Evolutionary conservation across 495 filamentous ascomycete genomes (phyloP).

Genomic region (Niebla homalea): DNA sequence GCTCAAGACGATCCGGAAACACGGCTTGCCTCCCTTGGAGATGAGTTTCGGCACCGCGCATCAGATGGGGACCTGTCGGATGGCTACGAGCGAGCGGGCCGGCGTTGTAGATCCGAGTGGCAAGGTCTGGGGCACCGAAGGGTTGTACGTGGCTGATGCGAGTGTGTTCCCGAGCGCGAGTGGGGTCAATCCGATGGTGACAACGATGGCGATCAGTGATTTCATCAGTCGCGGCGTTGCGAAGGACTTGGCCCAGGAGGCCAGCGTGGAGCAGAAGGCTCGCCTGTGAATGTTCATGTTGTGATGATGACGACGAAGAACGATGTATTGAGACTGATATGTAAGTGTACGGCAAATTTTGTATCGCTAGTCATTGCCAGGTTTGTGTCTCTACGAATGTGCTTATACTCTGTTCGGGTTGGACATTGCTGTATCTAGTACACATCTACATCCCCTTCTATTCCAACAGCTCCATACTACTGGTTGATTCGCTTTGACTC

Average conservation of each 20-base stretch:
- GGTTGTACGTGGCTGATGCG: conserved; percentile 70
- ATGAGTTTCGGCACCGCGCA: conserved; percentile 53
- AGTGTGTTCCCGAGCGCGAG: conserved; percentile 82
- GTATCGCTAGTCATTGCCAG: no score
- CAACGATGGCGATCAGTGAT: conserved; percentile 71
- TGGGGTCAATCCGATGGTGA: conserved; percentile 91
- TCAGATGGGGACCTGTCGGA: conserved; percentile 85
- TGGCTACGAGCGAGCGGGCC: conserved; percentile 43
- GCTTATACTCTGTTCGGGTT: no score
- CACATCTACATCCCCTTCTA: no score
- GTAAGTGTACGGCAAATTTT: no score
- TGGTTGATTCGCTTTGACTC: no score
- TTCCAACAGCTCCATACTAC: no score
- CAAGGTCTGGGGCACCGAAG: conserved; percentile 61
- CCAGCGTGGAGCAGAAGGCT: background rate
- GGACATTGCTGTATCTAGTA: no score
- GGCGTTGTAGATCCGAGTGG: conserved; percentile 68
- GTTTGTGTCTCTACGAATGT: no score
- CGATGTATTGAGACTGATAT: background rate
- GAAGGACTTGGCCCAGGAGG: conserved; percentile 17
- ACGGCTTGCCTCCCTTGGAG: conserved; percentile 32
- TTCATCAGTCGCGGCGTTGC: conserved; percentile 42
- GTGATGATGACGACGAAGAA: background rate
- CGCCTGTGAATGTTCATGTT: background rate
- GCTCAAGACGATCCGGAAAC: conserved; percentile 47